Base-by-base conservation (phyloP, 2,329 filamentous ascomycete genomes). In the Cylindrodendrum hubeiense region DNA sequence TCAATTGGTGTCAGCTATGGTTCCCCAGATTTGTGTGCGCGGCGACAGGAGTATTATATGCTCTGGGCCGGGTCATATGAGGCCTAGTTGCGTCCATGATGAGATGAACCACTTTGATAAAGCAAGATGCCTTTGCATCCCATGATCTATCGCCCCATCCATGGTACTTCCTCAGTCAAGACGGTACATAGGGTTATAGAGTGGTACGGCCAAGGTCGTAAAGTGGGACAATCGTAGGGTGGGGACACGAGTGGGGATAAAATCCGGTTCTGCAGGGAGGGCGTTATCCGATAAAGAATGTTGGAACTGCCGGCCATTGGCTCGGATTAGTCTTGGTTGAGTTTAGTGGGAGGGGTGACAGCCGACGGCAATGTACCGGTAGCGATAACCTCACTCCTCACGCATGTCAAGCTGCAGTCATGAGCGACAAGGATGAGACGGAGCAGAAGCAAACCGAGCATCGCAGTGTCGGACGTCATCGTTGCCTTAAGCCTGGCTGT, bases 401-500 rank as follows among this genome's bases (percentile, higher is more conserved):
- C 37, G 8, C 7, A n/a, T 17, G n/a, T 17, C 15, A 39, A n/a
- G 37, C 9, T 39, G 37, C 37, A n/a, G 37, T 8, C 37, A 39
- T 39, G 37, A n/a, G 15, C n/a, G 37, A 39, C 37, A 5, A n/a
- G 37, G 17, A n/a, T n/a, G 6, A 39, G 37, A 7, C 37, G 15
- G 37, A n/a, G 15, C 37, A 39, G 37, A 39, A 39, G 15, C 15
- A 19, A 8, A 15, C 17, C 2, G 37, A 39, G 17, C 6, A 39
- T n/a, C 37, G 37, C 37, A 39, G 15, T n/a, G 37, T 4, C 15
- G 6, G 37, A 39, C 19, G 53, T 2, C 53, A 56, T 46, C 28
- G 28, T 13, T 56, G 53, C 24, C 53, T 46, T 13, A 56, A 56
- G n/a, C 53, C 53, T 1, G 53, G 53, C 5, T 56, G 53, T 22